These are phyloP conservation scores for Microbotryum violaceum DNA, from an alignment of 1,284 basidiomycete genomes.

Conservation along the genomic window DNA sequence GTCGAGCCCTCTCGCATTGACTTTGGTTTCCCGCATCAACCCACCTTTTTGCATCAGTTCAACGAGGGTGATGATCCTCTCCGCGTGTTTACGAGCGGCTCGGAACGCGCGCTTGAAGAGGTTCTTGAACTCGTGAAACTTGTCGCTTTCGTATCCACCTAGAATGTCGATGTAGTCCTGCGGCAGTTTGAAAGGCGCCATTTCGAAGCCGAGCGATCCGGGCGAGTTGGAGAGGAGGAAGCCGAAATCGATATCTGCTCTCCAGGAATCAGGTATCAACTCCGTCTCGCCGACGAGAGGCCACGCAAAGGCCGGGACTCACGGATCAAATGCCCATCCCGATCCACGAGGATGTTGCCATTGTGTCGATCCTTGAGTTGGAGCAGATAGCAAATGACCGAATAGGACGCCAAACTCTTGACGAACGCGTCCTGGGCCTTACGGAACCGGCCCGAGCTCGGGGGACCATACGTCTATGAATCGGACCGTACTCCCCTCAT, in stretches of 20 bases:
- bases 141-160: conserved; percentile 70
- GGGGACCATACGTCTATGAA: conserved; percentile 75
- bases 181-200: conserved; percentile 96
- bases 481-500: neutral
- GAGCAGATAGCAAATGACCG: conserved; percentile 85
- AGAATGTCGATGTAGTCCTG: conserved; percentile 92
- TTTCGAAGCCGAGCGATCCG: conserved; percentile 96
- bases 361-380: conserved; percentile 99
- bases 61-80: conserved; percentile 89
- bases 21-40: conserved; percentile 14
- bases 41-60: conserved; percentile 92
- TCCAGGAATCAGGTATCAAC: neutral
- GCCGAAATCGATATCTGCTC: conserved; percentile 82
- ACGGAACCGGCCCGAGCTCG: conserved; percentile 78
- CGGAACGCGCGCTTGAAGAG: conserved; percentile 91
- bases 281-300: no score
- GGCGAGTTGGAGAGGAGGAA: conserved; percentile 97
- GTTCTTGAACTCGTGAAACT: conserved; percentile 75
- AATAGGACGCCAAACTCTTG: conserved; percentile 84
- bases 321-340: conserved; percentile 81
- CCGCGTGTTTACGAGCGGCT: conserved; percentile 89
- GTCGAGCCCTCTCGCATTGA: neutral
- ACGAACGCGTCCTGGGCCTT: conserved; percentile 73
- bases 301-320: conserved; percentile 32
- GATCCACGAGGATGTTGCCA: conserved; percentile 93